Evolutionary conservation across 108 stramenopile species (phyloP).

Genomic region (Craspedostauros australis): DNA sequence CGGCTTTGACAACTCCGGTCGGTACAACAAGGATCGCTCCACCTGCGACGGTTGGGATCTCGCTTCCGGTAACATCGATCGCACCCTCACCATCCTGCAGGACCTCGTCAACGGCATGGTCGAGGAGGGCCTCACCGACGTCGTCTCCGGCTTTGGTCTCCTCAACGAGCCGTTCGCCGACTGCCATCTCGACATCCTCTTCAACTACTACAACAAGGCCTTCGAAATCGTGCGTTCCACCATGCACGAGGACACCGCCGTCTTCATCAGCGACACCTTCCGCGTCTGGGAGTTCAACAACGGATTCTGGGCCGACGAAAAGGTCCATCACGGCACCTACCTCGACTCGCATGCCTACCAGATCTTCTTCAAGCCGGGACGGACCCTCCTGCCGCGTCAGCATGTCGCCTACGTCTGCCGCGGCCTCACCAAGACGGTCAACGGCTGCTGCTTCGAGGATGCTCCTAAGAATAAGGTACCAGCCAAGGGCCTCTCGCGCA

Average conservation of each 20-base stretch:
- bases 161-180: slow-evolving; percentile 71
- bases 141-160: slow-evolving; percentile 67
- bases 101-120: slow-evolving; percentile 36
- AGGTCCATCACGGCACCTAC: slow-evolving; percentile 31
- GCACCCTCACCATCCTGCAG: slow-evolving; percentile 40
- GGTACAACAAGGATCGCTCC: slow-evolving; percentile 9
- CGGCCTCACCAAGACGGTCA: slow-evolving; percentile 12
- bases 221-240: slow-evolving; percentile 32
- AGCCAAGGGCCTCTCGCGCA: slow-evolving; percentile 35
- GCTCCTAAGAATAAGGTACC: slow-evolving; percentile 16
- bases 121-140: slow-evolving; percentile 37
- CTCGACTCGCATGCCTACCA: slow-evolving; percentile 70
- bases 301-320: slow-evolving; percentile 39
- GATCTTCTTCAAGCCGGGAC: slow-evolving; percentile 47
- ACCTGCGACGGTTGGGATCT: slow-evolving; percentile 41
- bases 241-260: slow-evolving; percentile 23
- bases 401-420: slow-evolving; percentile 66
- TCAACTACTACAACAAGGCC: slow-evolving; percentile 44
- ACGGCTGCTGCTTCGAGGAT: slow-evolving; percentile 49
- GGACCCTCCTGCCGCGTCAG: slow-evolving; percentile 50
- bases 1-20: slow-evolving; percentile 67
- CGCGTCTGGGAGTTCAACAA: slow-evolving; percentile 34
- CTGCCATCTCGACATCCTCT: slow-evolving; percentile 25
- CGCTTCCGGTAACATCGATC: slow-evolving; percentile 28
- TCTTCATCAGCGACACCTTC: slow-evolving; percentile 64